Base-by-base conservation (phyloP, 106 monocot genomes). In the Apostasia ramifera region DNA sequence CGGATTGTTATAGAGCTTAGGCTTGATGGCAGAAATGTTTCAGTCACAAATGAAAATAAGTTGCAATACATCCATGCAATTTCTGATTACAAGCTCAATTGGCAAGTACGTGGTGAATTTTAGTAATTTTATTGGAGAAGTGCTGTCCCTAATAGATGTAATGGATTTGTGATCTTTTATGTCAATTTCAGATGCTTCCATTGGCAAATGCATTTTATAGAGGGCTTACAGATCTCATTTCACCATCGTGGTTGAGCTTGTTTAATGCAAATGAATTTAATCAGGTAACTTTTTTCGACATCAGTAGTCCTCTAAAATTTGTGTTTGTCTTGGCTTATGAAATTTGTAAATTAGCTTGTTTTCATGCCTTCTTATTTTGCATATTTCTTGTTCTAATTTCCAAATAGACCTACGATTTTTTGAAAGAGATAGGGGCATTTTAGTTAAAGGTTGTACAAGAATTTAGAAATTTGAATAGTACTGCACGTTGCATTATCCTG, bases 201-300 rank as follows among this genome's bases (percentile, higher is more conserved):
- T 82, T 91, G 63, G 91, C 91, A 78, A 95, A 95, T 80, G 91
- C 95, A 73, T 95, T 95, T 82, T 91, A 88, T 63, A 74, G 95
- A 71, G 95, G 95, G 65, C 60, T 95, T 63, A 78, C 70, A 66
- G 91, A 95, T 86, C 84, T 95, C 47, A 95, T 95, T 68, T 88
- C 91, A 62, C 86, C 95, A 65, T 81, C 85, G 43, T 95, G 95
- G 95, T 70, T 95, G 77, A 88, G 88, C 70, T 78, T 95, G 71
- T 95, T 95, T 59, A 95, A 86, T 85, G 95, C 91, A 55, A 95
- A 91, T 81, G 95, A 95, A 86, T 95, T 95, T 70, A 95, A 95
- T 85, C 91, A 95, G 95, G 95, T 95, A 80, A 61, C 45, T 48
- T 43, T 65, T 61, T 3, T 26, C 13, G 40, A 26, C 26, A 26